Evolutionary conservation across 345 rosid genomes (phyloP), one percentile per base, ranked within the genome.

Genomic region (Salix arbutifolia): DNA sequence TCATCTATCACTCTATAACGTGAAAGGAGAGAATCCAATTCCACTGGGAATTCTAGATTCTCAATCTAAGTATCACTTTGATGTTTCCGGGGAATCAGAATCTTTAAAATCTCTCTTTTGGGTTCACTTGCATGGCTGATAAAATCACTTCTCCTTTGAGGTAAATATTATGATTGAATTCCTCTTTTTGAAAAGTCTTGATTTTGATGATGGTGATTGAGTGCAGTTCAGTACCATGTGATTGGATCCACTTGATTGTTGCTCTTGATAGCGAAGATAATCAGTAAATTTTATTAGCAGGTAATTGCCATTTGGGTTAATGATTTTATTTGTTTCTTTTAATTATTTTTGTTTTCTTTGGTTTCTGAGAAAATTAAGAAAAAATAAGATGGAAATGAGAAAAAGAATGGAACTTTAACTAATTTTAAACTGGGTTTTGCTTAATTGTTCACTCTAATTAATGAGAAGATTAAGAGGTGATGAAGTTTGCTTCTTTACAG

Each of bases 241-340:
- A 76, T 69, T 40, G 85, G 87, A 83, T 83, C 81, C 83, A 35
- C 80, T 50, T 77, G 82, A 80, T 75, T 73, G 67, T 66, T 66
- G 73, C 73, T 77, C 62, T 17, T 52, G 80, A 76, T 73, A 50
- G 25, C 48, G 58, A 66, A 72, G 65, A 33, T 71, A 70, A 46
- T 66, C 70, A 69, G 30, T 69, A 44, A 79, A 58, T 74, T 50
- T 76, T 74, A 72, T 77, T 80, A 78, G 83, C 82, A 35, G 92
- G 83, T 84, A 67, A 23, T 58, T 25, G 67, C 9, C 73, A 11
- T 60, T 38, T 70, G 30, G 37, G 25, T 19, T 25, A 35, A 33
- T 35, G 35, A 52, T 67, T 67, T 65, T 19, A 23, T n/a, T 23
- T n/a, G 13, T 56, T 9, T 58, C 13, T 56, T 10, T 0, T 19